Evolutionary conservation across 768 basidiomycete genomes (phyloP).

Genomic region (Auriculariales sp.): DNA sequence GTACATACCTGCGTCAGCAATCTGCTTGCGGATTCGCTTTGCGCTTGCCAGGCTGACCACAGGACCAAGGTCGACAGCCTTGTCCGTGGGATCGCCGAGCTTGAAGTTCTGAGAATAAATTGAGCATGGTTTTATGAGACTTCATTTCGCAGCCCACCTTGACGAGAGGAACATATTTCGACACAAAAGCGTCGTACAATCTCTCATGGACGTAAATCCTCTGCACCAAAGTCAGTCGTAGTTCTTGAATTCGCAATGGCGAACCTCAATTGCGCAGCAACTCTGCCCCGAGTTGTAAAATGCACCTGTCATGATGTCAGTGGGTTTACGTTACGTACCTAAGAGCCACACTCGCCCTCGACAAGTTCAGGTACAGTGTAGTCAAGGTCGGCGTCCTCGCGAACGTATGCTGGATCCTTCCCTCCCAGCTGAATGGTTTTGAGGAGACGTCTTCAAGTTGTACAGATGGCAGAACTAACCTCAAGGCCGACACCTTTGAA

Average conservation of each 20-base stretch:
- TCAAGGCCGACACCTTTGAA: constrained; percentile 86
- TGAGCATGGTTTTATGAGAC: background rate
- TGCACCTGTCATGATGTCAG: constrained; percentile 37
- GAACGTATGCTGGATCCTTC: constrained; percentile 94
- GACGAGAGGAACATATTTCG: constrained; percentile 53
- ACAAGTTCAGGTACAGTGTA: constrained; percentile 79
- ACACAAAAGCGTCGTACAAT: constrained; percentile 67
- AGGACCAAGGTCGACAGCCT: constrained; percentile 74
- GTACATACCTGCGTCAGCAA: constrained; percentile 60
- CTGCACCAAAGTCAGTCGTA: constrained; percentile 19
- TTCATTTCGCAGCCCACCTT: constrained; percentile 31
- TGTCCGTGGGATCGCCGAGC: constrained; percentile 71
- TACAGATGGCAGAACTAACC: constrained; percentile 21
- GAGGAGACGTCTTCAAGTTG: background rate
- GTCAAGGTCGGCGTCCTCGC: constrained; percentile 69
- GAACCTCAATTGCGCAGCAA: constrained; percentile 83
- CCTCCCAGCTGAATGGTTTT: constrained; percentile 65
- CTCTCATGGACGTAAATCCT: constrained; percentile 88
- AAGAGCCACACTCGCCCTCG: constrained; percentile 43
- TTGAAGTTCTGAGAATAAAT: constrained; percentile 45
- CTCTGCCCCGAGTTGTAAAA: constrained; percentile 98
- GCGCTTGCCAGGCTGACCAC: constrained; percentile 86
- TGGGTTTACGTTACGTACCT: background rate
- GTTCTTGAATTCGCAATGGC: constrained; percentile 6
- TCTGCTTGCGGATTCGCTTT: constrained; percentile 69